These are phyloP conservation scores for Yarrowia sp. DNA, from an alignment of 805 yeast genomes.

Conservation along the genomic window DNA sequence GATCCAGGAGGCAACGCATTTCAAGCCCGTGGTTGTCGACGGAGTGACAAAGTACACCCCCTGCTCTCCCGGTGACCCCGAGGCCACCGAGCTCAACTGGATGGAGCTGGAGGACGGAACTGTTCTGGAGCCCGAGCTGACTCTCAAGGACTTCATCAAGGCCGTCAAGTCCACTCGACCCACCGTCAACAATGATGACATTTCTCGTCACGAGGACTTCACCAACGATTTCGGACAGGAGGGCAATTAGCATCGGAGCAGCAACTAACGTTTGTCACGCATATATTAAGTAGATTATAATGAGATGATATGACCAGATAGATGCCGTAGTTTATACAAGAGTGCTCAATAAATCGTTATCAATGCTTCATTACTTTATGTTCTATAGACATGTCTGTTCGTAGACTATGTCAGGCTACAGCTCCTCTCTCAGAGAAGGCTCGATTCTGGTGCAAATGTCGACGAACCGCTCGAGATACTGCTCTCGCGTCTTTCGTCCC, in stretches of 20 bases:
- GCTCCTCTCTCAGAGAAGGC: conserved; percentile 46
- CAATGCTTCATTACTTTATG: conserved; percentile 8
- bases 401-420: background rate
- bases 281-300: conserved; percentile 18
- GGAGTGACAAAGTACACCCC: conserved; percentile 61
- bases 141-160: conserved; percentile 87
- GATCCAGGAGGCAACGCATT: conserved; percentile 94
- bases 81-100: conserved; percentile 90
- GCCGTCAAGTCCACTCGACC: conserved; percentile 91
- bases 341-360: background rate
- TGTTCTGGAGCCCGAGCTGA: conserved; percentile 82
- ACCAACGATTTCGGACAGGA: conserved; percentile 97
- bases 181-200: conserved; percentile 84
- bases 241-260: conserved; percentile 57
- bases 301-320: conserved; percentile 16
- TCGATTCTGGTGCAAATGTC: conserved; percentile 55
- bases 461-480: conserved; percentile 48
- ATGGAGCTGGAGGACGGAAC: conserved; percentile 86
- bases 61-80: conserved; percentile 94
- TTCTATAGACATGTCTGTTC: background rate
- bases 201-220: conserved; percentile 77
- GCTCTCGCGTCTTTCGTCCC: conserved; percentile 36
- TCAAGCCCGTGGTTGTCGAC: conserved; percentile 50
- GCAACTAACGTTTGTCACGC: conserved; percentile 22
- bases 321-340: too few species aligned